Evolutionary conservation across 257 asterid genomes (phyloP).

Genomic region (Capsicum chinense): DNA sequence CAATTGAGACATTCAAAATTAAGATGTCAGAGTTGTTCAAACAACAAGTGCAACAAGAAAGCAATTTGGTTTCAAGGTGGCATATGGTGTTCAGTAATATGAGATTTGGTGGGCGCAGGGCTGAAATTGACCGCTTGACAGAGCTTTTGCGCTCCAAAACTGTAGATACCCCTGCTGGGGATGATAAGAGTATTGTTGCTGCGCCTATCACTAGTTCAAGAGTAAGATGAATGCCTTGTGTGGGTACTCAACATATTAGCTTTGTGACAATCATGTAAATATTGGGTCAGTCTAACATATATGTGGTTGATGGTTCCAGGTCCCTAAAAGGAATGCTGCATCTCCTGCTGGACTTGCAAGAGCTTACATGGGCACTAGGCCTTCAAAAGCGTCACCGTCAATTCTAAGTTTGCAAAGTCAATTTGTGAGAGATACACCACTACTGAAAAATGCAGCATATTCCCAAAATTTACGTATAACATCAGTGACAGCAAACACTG

Average conservation of each 20-base stretch:
- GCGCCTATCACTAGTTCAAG: constrained; percentile 28
- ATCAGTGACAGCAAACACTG: too few relatives aligned
- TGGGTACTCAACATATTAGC: neutral
- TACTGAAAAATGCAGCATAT: too few relatives aligned
- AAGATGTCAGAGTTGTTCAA: too few relatives aligned
- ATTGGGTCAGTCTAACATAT: constrained; percentile 25
- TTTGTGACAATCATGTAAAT: neutral
- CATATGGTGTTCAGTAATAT: constrained; percentile 14
- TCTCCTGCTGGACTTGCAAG: constrained; percentile 91
- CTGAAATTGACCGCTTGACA: constrained; percentile 34
- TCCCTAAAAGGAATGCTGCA: constrained; percentile 58
- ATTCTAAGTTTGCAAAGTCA: too few relatives aligned
- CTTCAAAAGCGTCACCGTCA: constrained; percentile 32
- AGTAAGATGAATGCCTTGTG: constrained; percentile 28
- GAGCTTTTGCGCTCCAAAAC: constrained; percentile 32
- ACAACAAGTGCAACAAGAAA: too few relatives aligned
- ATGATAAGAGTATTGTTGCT: constrained; percentile 24
- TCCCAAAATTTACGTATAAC: too few relatives aligned
- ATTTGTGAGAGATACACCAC: too few relatives aligned
- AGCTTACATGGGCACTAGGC: constrained; percentile 83
- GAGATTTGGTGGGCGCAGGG: constrained; percentile 26
- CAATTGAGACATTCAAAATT: too few relatives aligned
- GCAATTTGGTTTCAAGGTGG: neutral
- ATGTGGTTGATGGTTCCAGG: constrained; percentile 52
- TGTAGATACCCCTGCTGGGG: constrained; percentile 26